Evolutionary conservation across 139 green algal genomes (phyloP).

Genomic region (Zygnema circumcarinatum): DNA sequence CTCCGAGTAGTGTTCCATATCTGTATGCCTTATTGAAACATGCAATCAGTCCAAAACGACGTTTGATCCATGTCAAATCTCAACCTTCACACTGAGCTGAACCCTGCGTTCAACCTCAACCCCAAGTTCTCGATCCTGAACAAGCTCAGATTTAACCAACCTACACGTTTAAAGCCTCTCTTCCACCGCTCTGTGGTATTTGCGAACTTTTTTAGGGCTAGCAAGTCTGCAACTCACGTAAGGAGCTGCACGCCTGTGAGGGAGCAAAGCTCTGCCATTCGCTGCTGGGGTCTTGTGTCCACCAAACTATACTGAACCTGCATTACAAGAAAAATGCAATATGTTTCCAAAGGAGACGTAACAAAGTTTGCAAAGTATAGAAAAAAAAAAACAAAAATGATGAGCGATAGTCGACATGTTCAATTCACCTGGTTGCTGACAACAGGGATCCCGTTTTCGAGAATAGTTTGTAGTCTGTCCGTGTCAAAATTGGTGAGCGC

Average conservation of each 20-base stretch:
- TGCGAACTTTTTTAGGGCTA: too few relatives aligned
- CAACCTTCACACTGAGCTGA: too few relatives aligned
- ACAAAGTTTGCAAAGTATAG: background rate
- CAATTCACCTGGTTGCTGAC: slow-evolving; percentile 54
- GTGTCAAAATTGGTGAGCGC: slow-evolving; percentile 58
- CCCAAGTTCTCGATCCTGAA: too few relatives aligned
- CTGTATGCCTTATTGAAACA: slow-evolving; percentile 25
- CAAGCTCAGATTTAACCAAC: too few relatives aligned
- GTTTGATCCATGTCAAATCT: background rate
- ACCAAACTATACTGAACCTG: slow-evolving; percentile 57
- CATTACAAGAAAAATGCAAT: background rate
- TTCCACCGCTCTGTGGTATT: too few relatives aligned
- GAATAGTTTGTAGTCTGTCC: slow-evolving; percentile 44
- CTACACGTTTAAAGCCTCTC: too few relatives aligned
- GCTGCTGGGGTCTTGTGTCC: slow-evolving; percentile 51
- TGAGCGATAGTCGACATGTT: background rate
- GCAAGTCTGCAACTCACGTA: too few relatives aligned
- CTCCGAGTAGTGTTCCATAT: slow-evolving; percentile 52
- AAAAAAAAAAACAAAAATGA: background rate
- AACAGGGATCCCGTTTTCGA: slow-evolving; percentile 46
- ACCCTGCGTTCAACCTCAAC: too few relatives aligned
- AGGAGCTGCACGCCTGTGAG: slow-evolving; percentile 53
- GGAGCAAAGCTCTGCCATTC: slow-evolving; percentile 48
- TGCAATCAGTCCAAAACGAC: background rate
- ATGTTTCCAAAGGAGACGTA: too few relatives aligned